A percentile compares a stretch with the other conserved stretches of the same genome.
These are phyloP conservation scores for Fusarium longipes DNA, from an alignment of 2,329 filamentous ascomycete genomes.

Conservation along the genomic window DNA sequence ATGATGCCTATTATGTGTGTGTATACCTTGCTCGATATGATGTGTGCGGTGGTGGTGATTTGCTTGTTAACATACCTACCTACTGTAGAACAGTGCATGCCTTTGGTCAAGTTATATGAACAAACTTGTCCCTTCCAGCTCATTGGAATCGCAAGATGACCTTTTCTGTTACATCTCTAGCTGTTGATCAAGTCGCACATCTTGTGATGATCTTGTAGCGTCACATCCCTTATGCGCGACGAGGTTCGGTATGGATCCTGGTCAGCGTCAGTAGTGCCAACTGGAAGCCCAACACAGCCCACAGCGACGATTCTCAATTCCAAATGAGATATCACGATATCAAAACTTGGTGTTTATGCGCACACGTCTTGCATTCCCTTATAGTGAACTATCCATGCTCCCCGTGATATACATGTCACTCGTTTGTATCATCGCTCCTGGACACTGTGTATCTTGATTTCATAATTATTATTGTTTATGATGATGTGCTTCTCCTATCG, in stretches of 20 bases:
- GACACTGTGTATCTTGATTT: neutral
- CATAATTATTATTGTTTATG: neutral
- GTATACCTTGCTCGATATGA: no score
- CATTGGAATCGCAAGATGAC: neutral
- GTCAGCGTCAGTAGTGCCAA: neutral
- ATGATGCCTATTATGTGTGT: neutral
- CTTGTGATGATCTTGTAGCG: neutral
- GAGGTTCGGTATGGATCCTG: neutral
- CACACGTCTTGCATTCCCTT: neutral
- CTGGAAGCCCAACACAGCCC: accelerated
- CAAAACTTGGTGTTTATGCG: neutral
- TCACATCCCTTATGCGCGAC: neutral
- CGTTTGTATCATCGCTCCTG: neutral
- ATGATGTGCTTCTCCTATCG: no score
- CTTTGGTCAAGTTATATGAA: neutral
- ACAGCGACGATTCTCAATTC: accelerated
- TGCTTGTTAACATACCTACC: neutral
- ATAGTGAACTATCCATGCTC: neutral
- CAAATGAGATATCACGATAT: accelerated
- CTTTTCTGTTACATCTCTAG: no score
- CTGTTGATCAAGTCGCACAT: neutral
- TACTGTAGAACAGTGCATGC: neutral
- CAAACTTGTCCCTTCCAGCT: no score
- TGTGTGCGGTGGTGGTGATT: constrained; percentile 1
- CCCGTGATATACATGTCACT: neutral